Evolutionary conservation across 2,329 filamentous ascomycete genomes (phyloP).

Genomic region (Aureobasidium sp.): DNA sequence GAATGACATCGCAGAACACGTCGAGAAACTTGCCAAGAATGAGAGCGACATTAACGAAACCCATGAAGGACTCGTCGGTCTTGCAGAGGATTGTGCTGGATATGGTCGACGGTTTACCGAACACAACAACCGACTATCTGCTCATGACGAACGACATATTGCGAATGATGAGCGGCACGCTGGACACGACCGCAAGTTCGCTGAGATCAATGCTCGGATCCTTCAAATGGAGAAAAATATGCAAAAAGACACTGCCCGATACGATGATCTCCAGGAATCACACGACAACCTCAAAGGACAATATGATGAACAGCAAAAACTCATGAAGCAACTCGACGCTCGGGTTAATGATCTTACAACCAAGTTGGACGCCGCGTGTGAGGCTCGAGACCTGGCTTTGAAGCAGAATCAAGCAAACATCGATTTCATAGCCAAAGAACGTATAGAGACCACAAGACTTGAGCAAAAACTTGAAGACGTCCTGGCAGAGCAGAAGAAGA

Average conservation of each 20-base stretch:
- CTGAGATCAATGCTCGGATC: background rate
- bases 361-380: background rate
- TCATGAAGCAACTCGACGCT: background rate
- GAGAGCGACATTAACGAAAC: background rate
- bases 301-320: background rate
- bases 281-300: background rate
- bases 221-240: background rate
- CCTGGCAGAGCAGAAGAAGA: background rate
- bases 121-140: background rate
- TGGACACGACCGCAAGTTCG: background rate
- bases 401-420: background rate
- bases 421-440: background rate
- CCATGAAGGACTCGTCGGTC: background rate
- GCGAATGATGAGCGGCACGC: background rate
- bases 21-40: background rate
- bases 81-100: background rate
- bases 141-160: background rate
- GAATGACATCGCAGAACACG: background rate
- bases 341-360: background rate
- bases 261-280: background rate
- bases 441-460: background rate
- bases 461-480: background rate
- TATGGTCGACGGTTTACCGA: background rate
- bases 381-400: background rate
- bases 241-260: background rate